Conservation (phyloP, 257 asterid genomes). For the Solanum pimpinellifolium region DNA sequence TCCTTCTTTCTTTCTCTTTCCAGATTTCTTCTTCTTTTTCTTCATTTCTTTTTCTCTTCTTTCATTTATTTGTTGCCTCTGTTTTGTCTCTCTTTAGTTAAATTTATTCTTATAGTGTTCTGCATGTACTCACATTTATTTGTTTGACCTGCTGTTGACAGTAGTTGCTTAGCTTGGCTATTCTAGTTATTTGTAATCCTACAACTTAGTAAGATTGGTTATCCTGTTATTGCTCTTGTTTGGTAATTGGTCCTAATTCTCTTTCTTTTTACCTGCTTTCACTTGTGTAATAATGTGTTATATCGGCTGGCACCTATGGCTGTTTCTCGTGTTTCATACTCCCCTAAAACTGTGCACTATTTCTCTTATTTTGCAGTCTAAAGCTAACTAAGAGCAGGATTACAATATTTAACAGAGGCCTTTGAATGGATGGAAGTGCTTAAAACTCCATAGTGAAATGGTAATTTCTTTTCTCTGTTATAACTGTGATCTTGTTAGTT, state of each 20-base stretch:
- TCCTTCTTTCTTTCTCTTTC: too few relatives aligned
- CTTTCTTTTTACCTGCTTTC: background rate
- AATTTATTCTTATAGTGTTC: background rate
- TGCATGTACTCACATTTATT: background rate
- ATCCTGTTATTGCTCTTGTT: background rate
- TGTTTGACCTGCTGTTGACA: background rate
- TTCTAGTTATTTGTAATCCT: background rate
- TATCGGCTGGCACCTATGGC: background rate
- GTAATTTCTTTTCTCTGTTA: slow-evolving; percentile 19
- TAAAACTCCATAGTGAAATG: slow-evolving; percentile 53
- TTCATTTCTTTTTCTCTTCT: too few relatives aligned
- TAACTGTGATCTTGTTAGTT: background rate
- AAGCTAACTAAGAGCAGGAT: slow-evolving; percentile 16
- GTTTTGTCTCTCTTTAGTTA: background rate
- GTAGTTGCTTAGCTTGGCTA: background rate
- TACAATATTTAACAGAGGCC: slow-evolving; percentile 51
- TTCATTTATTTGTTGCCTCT: background rate
- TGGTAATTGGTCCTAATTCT: background rate
- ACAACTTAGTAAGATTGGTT: background rate
- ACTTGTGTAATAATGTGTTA: background rate
- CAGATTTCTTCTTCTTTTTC: too few relatives aligned
- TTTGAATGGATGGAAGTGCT: slow-evolving; percentile 69
- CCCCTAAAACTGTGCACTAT: background rate
- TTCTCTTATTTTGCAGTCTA: slow-evolving; percentile 34
- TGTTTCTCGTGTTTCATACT: background rate